Conservation (phyloP, 345 rosid species). For the Toxicodendron radicans region DNA sequence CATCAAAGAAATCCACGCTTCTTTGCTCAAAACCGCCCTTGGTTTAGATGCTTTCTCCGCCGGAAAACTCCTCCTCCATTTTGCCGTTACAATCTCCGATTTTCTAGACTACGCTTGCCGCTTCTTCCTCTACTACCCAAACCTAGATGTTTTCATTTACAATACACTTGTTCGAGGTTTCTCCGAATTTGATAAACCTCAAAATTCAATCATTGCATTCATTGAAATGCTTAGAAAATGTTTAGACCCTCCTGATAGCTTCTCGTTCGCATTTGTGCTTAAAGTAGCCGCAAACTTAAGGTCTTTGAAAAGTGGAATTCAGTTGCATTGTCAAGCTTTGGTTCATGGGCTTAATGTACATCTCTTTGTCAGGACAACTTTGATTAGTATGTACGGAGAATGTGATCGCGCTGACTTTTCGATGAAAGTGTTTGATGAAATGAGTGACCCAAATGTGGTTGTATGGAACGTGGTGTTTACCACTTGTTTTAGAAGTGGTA, state of each 20-base stretch:
- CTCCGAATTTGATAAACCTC: slow-evolving; percentile 35
- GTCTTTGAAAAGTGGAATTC: slow-evolving; percentile 35
- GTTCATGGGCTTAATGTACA: slow-evolving; percentile 26
- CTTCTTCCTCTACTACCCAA: slow-evolving; percentile 31
- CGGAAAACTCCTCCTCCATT: slow-evolving; percentile 47
- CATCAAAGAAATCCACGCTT: slow-evolving; percentile 39
- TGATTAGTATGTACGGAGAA: slow-evolving; percentile 42
- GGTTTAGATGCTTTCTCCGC: slow-evolving; percentile 27
- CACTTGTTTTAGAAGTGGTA: slow-evolving; percentile 23
- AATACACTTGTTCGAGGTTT: slow-evolving; percentile 49
- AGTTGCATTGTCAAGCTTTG: slow-evolving; percentile 36
- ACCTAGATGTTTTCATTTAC: slow-evolving; percentile 51
- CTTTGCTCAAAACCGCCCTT: slow-evolving; percentile 35
- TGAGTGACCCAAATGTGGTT: slow-evolving; percentile 31
- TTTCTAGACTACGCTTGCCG: slow-evolving; percentile 34
- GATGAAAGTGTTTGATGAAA: slow-evolving; percentile 38
- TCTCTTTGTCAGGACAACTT: slow-evolving; percentile 38
- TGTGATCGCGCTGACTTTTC: slow-evolving; percentile 27
- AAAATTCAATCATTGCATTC: slow-evolving; percentile 28
- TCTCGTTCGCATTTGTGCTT: slow-evolving; percentile 44
- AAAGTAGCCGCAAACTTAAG: slow-evolving; percentile 44
- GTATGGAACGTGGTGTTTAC: slow-evolving; percentile 38
- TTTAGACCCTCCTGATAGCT: slow-evolving; percentile 38
- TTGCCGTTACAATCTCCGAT: slow-evolving; percentile 26
- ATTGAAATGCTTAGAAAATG: slow-evolving; percentile 26